Percentiles rank a stretch among this genome's conserved stretches.
Evolutionary conservation across 1,139 yeast species (phyloP).

Genomic region (Debaryomyces sp.): DNA sequence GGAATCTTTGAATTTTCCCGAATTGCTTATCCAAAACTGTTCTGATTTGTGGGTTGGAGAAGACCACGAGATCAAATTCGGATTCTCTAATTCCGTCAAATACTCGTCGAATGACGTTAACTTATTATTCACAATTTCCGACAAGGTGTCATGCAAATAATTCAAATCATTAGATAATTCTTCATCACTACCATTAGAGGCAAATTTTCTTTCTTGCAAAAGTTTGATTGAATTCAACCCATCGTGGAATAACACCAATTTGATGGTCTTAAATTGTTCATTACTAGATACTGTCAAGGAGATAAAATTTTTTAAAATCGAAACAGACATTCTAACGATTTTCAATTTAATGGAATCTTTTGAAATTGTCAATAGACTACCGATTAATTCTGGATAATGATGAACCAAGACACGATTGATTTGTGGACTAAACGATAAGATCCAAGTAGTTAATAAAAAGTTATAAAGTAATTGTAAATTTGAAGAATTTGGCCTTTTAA

Average conservation of each 20-base stretch:
- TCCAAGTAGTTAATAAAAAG: slow-evolving; percentile 78
- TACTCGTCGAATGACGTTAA: slow-evolving; percentile 95
- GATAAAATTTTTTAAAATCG: slow-evolving; percentile 68
- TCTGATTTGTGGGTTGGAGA: slow-evolving; percentile 85
- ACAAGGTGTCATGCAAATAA: slow-evolving; percentile 57
- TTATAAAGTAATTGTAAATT: slow-evolving; percentile 86
- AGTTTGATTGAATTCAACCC: slow-evolving; percentile 71
- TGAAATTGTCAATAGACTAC: slow-evolving; percentile 47
- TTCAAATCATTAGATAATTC: slow-evolving; percentile 79
- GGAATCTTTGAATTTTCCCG: slow-evolving; percentile 71
- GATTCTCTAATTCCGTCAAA: slow-evolving; percentile 77
- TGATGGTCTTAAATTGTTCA: slow-evolving; percentile 56
- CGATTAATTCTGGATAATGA: slow-evolving; percentile 63
- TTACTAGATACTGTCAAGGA: slow-evolving; percentile 28
- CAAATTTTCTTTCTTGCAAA: slow-evolving; percentile 85
- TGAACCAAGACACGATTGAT: slow-evolving; percentile 59
- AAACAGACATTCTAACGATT: slow-evolving; percentile 78
- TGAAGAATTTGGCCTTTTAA: slow-evolving; percentile 50
- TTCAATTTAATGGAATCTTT: slow-evolving; percentile 90
- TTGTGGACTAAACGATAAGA: slow-evolving; percentile 68
- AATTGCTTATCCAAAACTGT: slow-evolving; percentile 89
- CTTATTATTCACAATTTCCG: slow-evolving; percentile 67
- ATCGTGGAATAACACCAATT: slow-evolving; percentile 73
- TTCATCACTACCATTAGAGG: slow-evolving; percentile 69
- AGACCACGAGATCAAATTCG: slow-evolving; percentile 81